Percentiles rank a stretch among this genome's conserved stretches.
Conservation (phyloP, 495 filamentous ascomycete species). For the Penicillium chermesinum region DNA sequence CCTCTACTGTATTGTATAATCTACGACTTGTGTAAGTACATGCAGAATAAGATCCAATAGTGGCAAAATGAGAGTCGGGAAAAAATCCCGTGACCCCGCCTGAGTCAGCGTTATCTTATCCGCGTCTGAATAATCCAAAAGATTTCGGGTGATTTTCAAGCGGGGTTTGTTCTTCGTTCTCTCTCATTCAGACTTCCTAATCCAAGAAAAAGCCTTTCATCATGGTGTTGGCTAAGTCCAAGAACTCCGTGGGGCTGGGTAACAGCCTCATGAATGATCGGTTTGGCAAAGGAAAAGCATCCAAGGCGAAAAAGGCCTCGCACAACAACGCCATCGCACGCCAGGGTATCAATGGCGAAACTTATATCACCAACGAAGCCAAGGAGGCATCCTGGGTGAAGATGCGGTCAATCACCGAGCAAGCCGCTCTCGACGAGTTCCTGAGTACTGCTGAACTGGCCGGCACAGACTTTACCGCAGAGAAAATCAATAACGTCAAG, state of each 20-base stretch:
- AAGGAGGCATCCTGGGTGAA: slow-evolving; percentile 57
- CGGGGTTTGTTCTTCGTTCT: slow-evolving; percentile 16
- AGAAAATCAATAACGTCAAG: slow-evolving; percentile 97
- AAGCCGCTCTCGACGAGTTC: slow-evolving; percentile 88
- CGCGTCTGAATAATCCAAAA: slow-evolving; percentile 30
- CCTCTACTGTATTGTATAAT: too few species aligned
- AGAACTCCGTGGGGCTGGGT: slow-evolving; percentile 89
- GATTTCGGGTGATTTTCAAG: slow-evolving; percentile 26
- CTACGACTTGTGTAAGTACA: too few species aligned
- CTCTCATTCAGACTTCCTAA: slow-evolving; percentile 14
- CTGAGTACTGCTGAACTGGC: slow-evolving; percentile 86
- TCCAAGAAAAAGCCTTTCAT: slow-evolving; percentile 24
- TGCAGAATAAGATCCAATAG: too few species aligned
- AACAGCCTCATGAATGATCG: slow-evolving; percentile 90
- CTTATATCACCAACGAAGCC: slow-evolving; percentile 43
- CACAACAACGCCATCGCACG: slow-evolving; percentile 54
- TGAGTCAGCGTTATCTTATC: slow-evolving; percentile 34
- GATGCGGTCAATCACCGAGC: slow-evolving; percentile 98
- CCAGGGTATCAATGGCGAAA: slow-evolving; percentile 41
- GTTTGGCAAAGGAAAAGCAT: slow-evolving; percentile 81
- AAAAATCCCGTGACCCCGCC: slow-evolving; percentile 1
- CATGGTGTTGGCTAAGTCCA: slow-evolving; percentile 95
- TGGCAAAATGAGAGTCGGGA: background rate
- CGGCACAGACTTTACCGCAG: slow-evolving; percentile 96
- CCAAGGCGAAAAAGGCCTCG: slow-evolving; percentile 60